Conservation (phyloP, 2,329 filamentous ascomycete species). For the Pseudogymnoascus sp. region DNA sequence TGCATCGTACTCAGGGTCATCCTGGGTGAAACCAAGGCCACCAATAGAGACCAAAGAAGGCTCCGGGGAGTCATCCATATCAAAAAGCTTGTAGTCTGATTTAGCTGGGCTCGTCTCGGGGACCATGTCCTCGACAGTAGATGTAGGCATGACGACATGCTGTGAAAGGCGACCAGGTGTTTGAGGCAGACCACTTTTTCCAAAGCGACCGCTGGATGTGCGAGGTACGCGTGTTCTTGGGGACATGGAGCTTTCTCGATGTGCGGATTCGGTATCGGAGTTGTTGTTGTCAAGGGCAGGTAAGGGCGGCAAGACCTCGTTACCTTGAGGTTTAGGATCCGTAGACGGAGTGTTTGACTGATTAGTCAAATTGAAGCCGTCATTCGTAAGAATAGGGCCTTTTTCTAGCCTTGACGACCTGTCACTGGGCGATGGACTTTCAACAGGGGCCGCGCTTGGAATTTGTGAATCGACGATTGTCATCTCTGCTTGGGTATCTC, state of each 20-base stretch:
- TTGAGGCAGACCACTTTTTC: not conserved
- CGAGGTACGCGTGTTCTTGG: not conserved
- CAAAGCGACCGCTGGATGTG: not conserved
- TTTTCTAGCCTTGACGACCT: not conserved
- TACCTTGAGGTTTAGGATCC: not conserved
- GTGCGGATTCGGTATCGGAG: not conserved
- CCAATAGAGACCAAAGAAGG: slow-evolving; percentile 11
- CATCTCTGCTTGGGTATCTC: slow-evolving; percentile 2
- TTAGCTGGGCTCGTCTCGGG: slow-evolving; percentile 27
- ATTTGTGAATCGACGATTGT: not conserved
- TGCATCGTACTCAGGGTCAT: slow-evolving; percentile 12
- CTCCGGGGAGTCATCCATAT: slow-evolving; percentile 15
- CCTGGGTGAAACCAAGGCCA: slow-evolving; percentile 24
- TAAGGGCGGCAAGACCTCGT: not conserved
- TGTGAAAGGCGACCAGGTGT: not conserved
- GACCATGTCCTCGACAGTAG: slow-evolving; percentile 15
- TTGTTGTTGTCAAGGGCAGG: not conserved
- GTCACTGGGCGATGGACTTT: not conserved
- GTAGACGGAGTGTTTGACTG: slow-evolving; percentile 5
- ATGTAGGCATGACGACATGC: not conserved
- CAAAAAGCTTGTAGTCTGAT: slow-evolving; percentile 12
- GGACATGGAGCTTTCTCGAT: not conserved
- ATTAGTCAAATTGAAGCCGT: not conserved
- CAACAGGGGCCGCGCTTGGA: not conserved
- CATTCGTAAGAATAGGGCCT: not conserved